Conservation (phyloP, 2,329 filamentous ascomycete genomes). For the Myriosclerotinia duriaeana region DNA sequence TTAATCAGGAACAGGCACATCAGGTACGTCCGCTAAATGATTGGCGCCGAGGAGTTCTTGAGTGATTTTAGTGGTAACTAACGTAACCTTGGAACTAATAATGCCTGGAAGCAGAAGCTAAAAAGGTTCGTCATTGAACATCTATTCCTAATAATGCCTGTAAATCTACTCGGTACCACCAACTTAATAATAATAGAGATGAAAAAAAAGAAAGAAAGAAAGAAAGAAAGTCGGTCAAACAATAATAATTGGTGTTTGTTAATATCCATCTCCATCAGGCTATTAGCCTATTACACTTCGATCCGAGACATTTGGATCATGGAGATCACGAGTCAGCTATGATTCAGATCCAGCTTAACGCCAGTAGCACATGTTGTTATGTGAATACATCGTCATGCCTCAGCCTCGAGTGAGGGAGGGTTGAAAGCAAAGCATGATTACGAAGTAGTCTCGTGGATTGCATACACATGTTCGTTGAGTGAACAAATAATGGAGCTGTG, state of each 20-base stretch:
- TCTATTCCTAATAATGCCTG: background rate
- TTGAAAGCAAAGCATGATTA: background rate
- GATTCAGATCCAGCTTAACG: background rate
- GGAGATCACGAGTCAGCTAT: conserved; percentile 1
- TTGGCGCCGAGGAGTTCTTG: background rate
- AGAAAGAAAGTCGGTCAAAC: background rate
- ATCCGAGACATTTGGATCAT: background rate
- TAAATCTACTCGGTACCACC: background rate
- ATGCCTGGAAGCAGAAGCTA: background rate
- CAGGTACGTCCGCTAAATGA: background rate
- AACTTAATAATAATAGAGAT: background rate
- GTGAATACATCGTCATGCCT: background rate
- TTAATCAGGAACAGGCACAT: too few species aligned
- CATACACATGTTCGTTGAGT: background rate
- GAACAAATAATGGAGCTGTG: too few species aligned
- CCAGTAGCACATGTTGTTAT: background rate
- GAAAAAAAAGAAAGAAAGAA: too few species aligned
- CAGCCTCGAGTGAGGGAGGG: conserved; percentile 4
- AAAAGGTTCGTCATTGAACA: background rate
- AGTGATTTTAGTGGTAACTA: background rate
- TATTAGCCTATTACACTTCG: background rate
- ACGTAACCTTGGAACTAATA: too few species aligned
- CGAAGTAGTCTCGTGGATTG: background rate
- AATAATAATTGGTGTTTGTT: background rate
- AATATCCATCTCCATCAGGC: background rate